Base-by-base conservation (phyloP, 179 eudicot species). In the Beta lomatogona region DNA sequence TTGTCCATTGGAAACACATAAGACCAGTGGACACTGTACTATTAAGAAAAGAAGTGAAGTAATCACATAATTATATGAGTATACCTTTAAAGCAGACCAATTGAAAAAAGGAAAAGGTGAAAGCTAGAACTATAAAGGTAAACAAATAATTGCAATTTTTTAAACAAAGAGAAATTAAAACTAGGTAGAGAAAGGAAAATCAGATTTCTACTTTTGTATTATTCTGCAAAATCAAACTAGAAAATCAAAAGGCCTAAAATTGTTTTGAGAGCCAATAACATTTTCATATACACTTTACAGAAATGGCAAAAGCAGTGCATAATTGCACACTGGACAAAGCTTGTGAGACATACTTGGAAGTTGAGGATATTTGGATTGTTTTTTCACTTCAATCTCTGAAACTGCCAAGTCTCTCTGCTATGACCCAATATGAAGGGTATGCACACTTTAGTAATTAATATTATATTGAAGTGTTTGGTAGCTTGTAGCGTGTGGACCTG, bases 1-100 rank as follows among this genome's bases (percentile, higher is more conserved):
- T 15, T 75, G 15, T 55, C 78, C 78, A 75, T 75, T 75, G 31
- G 48, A 73, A 48, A 21, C 64, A 25, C 46, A 54, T n/a, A 55
- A 28, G 45, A 73, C 19, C 66, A 75, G 66, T 4, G 44, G 28
- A 12, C 21, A 75, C 66, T 1, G 25, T 31, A 18, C 61, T 75
- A 36, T 6, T 22, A 6, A 44, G 14, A 36, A 16, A 75, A 28
- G 22, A 70, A n/a, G 54, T 45, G 73, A 70, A 7, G 73, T n/a
- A 19, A 45, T 70, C 73, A 58, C 16, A 21, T 10, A 25, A 46
- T 18, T 21, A 73, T 9, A 71, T 48, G 31, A 16, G 7, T 15
- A 74, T 74, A 9, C 63, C 77, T 41, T 50, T 13, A 15, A 52
- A 53, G 55, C 48, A 28, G 22, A 74, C 19, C 31, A 4, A 31